phyloP scores from a whole-genome alignment of 495 filamentous ascomycete species.

The Hypoxylon crocopeplum region DNA sequence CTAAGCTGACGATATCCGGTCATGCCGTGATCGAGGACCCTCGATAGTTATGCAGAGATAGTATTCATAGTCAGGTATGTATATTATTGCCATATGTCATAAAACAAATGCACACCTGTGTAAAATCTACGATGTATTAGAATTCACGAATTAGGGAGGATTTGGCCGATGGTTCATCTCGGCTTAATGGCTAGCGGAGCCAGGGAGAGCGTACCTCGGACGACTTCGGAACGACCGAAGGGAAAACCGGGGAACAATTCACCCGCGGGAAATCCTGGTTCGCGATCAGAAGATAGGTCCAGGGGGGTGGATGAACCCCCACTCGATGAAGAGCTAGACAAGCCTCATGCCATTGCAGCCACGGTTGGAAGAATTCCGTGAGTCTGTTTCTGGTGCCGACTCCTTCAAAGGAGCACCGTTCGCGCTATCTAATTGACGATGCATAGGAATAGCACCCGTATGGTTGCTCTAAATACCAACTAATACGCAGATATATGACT shows the following conservation, averaged over 20 bases:
- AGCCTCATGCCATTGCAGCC: constrained; percentile 12
- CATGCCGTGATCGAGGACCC: not conserved
- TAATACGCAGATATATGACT: constrained; percentile 1
- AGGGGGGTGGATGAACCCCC: constrained; percentile 21
- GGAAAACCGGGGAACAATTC: constrained; percentile 27
- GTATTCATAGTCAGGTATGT: too few relatives aligned
- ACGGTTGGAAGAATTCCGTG: constrained; percentile 19
- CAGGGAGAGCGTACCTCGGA: constrained; percentile 24
- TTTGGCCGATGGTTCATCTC: constrained; percentile 25
- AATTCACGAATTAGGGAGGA: constrained; percentile 15
- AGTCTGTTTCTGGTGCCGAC: constrained; percentile 7
- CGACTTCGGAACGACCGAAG: constrained; percentile 33
- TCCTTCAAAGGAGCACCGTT: too few relatives aligned
- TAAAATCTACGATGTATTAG: constrained; percentile 4
- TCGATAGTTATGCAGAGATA: not conserved
- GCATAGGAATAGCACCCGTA: too few relatives aligned
- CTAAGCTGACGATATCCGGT: not conserved
- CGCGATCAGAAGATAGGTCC: constrained; percentile 25
- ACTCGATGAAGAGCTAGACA: constrained; percentile 17
- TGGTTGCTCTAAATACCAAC: not conserved
- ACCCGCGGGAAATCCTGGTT: constrained; percentile 23
- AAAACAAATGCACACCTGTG: not conserved
- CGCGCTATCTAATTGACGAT: too few relatives aligned
- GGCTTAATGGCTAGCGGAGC: constrained; percentile 29
- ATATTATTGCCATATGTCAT: not conserved